A percentile compares a stretch with the other conserved stretches of the same genome.
These are phyloP conservation scores for Pezicula rhizophila DNA, from an alignment of 2,329 filamentous ascomycete genomes.

Conservation along the genomic window DNA sequence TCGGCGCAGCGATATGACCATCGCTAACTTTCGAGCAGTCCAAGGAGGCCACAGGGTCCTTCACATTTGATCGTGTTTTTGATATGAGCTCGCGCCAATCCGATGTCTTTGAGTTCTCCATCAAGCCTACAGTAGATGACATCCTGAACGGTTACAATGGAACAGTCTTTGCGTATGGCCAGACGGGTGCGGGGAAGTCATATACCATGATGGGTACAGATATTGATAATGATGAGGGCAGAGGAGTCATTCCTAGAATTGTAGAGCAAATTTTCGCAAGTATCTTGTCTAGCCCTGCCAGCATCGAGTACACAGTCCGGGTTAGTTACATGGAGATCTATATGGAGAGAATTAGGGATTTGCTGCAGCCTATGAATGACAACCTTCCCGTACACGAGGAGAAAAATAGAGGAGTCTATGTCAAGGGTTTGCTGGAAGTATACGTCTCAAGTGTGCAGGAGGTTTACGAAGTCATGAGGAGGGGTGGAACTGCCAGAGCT, in stretches of 20 bases:
- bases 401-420: constrained; percentile 91
- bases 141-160: constrained; percentile 99
- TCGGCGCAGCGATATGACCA: background rate
- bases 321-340: constrained; percentile 99
- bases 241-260: constrained; percentile 94
- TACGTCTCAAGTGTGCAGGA: constrained; percentile 95
- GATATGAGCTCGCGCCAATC: constrained; percentile 85
- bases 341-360: constrained; percentile 96
- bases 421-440: constrained; percentile 89
- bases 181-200: constrained; percentile 97
- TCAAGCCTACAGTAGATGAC: constrained; percentile 91
- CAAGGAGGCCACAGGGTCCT: constrained; percentile 73
- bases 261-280: constrained; percentile 96
- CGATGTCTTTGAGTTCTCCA: constrained; percentile 98
- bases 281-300: constrained; percentile 84
- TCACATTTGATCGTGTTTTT: constrained; percentile 97
- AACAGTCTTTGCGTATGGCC: constrained; percentile 96
- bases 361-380: constrained; percentile 87
- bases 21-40: constrained; percentile 50
- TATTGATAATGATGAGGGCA: constrained; percentile 81
- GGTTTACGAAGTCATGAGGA: constrained; percentile 93
- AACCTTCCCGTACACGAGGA: constrained; percentile 98
- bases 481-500: constrained; percentile 82
- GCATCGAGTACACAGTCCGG: constrained; percentile 96
- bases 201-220: constrained; percentile 98